phyloP scores from a whole-genome alignment of 2,329 filamentous ascomycete species.

The Arthrobotrys musiformis region DNA sequence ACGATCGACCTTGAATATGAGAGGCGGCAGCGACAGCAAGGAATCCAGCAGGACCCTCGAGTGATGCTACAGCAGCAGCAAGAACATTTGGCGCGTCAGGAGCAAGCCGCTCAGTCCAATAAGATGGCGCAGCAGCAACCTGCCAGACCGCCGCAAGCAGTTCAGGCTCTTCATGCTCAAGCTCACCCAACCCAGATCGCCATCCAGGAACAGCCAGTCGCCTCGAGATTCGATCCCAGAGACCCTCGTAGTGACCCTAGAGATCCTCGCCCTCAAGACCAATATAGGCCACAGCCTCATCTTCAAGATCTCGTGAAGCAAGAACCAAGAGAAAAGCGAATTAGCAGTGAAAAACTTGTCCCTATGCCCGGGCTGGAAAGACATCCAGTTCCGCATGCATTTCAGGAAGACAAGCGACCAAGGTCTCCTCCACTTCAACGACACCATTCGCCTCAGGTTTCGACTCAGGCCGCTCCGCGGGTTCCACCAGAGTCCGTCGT shows the following conservation, averaged over 20 bases:
- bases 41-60: conserved; percentile 31
- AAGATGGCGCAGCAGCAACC: conserved; percentile 39
- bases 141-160: conserved; percentile 17
- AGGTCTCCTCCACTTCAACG: conserved; percentile 30
- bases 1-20: conserved; percentile 46
- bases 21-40: conserved; percentile 27
- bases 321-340: conserved; percentile 37
- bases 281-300: conserved; percentile 37
- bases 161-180: conserved; percentile 22
- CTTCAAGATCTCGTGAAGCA: conserved; percentile 43
- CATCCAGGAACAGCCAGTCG: conserved; percentile 28
- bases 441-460: conserved; percentile 29
- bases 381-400: conserved; percentile 26
- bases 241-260: conserved; percentile 22
- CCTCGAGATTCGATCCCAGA: conserved; percentile 20
- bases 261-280: conserved; percentile 39
- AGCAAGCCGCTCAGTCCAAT: conserved; percentile 30
- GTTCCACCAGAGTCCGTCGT: conserved; percentile 5
- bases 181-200: conserved; percentile 13
- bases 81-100: conserved; percentile 43
- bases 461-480: conserved; percentile 16
- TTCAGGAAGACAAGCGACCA: conserved; percentile 39
- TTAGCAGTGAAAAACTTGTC: conserved; percentile 37
- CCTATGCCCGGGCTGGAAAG: conserved; percentile 41
- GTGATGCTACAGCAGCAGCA: conserved; percentile 44